Evolutionary conservation across 768 basidiomycete genomes (phyloP).

Genomic region (Podaxis sp.): DNA sequence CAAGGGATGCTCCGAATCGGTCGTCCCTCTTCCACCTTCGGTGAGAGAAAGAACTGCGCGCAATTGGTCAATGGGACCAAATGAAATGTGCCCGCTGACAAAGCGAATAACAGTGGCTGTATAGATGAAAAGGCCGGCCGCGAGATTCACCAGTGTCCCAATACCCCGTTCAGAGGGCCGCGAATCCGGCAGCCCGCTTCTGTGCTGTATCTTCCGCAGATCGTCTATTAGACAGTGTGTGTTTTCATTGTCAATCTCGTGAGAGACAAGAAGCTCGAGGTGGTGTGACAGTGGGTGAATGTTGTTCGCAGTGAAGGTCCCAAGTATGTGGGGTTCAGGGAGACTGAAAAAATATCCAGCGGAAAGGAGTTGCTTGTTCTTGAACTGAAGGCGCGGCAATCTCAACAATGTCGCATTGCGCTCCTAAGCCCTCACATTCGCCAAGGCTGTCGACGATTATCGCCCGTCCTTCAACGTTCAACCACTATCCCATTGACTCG

Average conservation of each 20-base stretch:
- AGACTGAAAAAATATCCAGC: background rate
- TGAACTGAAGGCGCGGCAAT: background rate
- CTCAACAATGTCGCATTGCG: background rate
- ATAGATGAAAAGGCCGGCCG: conserved; percentile 9
- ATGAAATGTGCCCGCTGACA: conserved; percentile 1
- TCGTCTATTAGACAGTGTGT: conserved; percentile 9
- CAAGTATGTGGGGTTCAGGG: background rate
- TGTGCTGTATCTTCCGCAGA: background rate
- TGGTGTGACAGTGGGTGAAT: background rate
- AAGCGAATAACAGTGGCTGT: conserved; percentile 6
- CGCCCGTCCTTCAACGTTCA: background rate
- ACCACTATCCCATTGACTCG: background rate
- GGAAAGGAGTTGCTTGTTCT: background rate
- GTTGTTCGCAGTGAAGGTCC: background rate
- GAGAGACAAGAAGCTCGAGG: conserved; percentile 9
- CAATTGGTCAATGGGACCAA: background rate
- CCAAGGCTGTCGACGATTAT: conserved; percentile 16
- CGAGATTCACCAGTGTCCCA: background rate
- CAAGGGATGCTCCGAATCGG: no score
- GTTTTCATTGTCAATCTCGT: conserved; percentile 11
- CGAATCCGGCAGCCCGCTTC: background rate
- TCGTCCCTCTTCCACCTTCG: no score
- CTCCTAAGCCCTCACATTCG: conserved; percentile 5
- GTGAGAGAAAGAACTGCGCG: background rate
- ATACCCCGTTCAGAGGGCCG: conserved; percentile 8